These are phyloP conservation scores for Leccinum cinnamomeum DNA, from an alignment of 1,284 basidiomycete genomes.

Conservation along the genomic window DNA sequence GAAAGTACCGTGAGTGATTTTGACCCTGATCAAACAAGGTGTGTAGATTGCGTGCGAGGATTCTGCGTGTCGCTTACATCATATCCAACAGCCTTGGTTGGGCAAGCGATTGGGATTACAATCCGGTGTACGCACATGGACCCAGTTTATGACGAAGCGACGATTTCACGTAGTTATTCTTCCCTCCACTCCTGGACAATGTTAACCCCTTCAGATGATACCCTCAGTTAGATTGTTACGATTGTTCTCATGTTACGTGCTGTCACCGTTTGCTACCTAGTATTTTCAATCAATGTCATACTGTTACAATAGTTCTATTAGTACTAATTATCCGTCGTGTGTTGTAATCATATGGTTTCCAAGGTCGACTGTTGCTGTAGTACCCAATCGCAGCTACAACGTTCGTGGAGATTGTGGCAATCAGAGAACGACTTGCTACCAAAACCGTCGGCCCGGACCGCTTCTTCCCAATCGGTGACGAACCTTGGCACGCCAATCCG, in stretches of 20 bases:
- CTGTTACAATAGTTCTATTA: constrained; percentile 19
- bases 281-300: constrained; percentile 4
- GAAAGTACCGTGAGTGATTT: background rate
- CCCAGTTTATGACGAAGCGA: constrained; percentile 3
- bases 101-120: constrained; percentile 28
- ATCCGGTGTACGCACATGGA: constrained; percentile 8
- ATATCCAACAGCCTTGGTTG: constrained; percentile 16
- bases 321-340: background rate
- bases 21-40: constrained; percentile 15
- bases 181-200: constrained; percentile 11
- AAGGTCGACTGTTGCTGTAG: background rate
- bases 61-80: constrained; percentile 7
- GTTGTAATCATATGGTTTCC: constrained; percentile 12
- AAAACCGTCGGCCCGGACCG: constrained; percentile 2
- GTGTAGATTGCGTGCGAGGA: background rate
- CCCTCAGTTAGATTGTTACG: constrained; percentile 3
- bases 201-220: constrained; percentile 9
- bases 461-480: constrained; percentile 11
- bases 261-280: constrained; percentile 7
- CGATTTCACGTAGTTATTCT: constrained; percentile 3
- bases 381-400: background rate
- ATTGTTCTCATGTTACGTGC: background rate
- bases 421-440: background rate
- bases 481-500: background rate
- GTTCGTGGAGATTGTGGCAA: background rate